Evolutionary conservation across 2,329 filamentous ascomycete genomes (phyloP), one percentile per base, ranked within the genome.

Genomic region (Fusarium papillatum): DNA sequence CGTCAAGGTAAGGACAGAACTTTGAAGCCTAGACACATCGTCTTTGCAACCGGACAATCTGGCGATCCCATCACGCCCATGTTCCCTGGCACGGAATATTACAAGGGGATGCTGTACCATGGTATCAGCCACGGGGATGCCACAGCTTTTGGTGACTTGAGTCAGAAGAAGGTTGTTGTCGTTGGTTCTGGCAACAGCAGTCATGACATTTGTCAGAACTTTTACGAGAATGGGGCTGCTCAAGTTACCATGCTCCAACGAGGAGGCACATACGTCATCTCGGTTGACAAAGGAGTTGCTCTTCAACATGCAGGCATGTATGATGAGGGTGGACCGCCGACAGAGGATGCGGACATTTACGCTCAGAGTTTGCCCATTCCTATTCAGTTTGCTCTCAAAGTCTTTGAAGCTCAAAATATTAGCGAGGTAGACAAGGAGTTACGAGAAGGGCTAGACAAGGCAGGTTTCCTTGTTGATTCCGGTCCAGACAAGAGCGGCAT

Each of bases 381-480:
- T 2, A 41, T 75, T 7, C 82, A 85, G 67, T 85, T 89, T 34
- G 85, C 85, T 0, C 80, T 90, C 24, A 83, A 84, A 67, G 81
- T 86, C 14, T 82, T 83, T 38, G 77, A 83, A 36, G 88, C 88
- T 4, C 80, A 84, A 29, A 78, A 80, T 22, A 86, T 87, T 69
- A 79, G 81, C 13, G 81, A 81, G 3, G 79, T 82, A n/a, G 87
- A 90, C 66, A 83, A 82, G 60, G 82, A 66, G 4, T 31, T 24
- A 10, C 79, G 89, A 5, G 83, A 86, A 1, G 88, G 86, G 0
- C 80, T 91, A 5, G 80, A 82, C 50, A 85, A 83, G 50, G 90
- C 85, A 0, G 91, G 91, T 0, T 93, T 93, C 83, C 85, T 86
- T 60, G 80, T 90, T 5, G 90, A 93, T 75, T 82, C 78, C 13